These are phyloP conservation scores for Fusarium brevicatenulatum DNA, from an alignment of 2,329 filamentous ascomycete species.

Conservation along the genomic window DNA sequence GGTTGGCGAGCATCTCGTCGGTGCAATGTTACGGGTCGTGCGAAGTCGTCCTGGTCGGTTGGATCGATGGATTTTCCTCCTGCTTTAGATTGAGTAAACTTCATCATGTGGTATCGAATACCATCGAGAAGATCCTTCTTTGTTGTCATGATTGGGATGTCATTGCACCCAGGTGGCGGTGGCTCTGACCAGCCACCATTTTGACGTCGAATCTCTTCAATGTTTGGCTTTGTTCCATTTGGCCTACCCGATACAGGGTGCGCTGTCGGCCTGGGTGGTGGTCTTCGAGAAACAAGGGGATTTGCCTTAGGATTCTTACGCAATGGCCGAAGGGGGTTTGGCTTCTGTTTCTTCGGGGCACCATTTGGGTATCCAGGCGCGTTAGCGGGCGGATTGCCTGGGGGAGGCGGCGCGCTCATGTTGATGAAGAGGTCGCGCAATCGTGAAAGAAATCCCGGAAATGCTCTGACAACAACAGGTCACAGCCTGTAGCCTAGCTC, in stretches of 20 bases:
- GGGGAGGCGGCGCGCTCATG: constrained; percentile 58
- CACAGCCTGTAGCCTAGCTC: constrained; percentile 30
- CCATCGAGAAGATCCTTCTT: constrained; percentile 83
- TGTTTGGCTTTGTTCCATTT: constrained; percentile 48
- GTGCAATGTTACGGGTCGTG: constrained; percentile 87
- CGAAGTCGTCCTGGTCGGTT: constrained; percentile 79
- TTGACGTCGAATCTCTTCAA: constrained; percentile 56
- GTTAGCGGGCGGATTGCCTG: constrained; percentile 36
- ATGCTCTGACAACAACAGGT: constrained; percentile 23
- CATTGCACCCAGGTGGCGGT: constrained; percentile 59
- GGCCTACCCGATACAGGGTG: constrained; percentile 35
- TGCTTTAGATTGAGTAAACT: constrained; percentile 71
- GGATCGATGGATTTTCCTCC: constrained; percentile 73
- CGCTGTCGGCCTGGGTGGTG: constrained; percentile 39
- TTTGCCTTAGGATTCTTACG: constrained; percentile 61
- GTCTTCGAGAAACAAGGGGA: constrained; percentile 69
- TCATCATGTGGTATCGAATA: constrained; percentile 87
- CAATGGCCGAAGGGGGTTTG: constrained; percentile 54
- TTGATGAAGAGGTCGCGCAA: constrained; percentile 19
- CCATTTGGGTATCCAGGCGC: constrained; percentile 51
- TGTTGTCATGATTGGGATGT: constrained; percentile 80
- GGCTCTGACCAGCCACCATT: constrained; percentile 69
- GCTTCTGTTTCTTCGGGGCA: constrained; percentile 44
- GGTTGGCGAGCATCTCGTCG: constrained; percentile 84
- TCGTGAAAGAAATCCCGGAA: neutral